Evolutionary conservation across 768 basidiomycete species (phyloP).

Genomic region (Peribolospora kevripleyi): DNA sequence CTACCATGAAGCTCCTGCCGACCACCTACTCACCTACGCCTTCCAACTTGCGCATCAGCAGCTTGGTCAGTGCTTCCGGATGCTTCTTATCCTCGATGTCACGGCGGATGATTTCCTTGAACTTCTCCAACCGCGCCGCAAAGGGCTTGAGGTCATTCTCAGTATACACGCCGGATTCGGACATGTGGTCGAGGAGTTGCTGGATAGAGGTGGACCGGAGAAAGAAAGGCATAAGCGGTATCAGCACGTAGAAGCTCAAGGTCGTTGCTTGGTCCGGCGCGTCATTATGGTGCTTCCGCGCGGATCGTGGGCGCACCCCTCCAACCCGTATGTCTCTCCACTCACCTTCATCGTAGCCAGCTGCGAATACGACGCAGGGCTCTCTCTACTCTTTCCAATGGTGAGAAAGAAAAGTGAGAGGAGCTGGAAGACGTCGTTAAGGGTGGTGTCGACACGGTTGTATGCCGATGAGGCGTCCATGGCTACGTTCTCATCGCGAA

Average conservation of each 20-base stretch:
- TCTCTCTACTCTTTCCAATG: conserved; percentile 83
- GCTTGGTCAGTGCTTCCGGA: conserved; percentile 59
- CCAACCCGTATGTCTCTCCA: no score
- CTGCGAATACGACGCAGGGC: conserved; percentile 85
- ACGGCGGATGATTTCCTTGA: conserved; percentile 62
- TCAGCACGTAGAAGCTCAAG: background rate
- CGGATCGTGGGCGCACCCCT: no score
- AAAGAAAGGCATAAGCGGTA: background rate
- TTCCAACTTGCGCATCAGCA: conserved; percentile 72
- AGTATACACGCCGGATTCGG: conserved; percentile 84
- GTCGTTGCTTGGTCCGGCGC: no score
- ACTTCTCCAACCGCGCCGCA: conserved; percentile 48
- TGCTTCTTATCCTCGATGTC: conserved; percentile 58
- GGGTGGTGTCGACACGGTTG: conserved; percentile 85
- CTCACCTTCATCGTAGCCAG: conserved; percentile 53
- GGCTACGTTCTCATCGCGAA: conserved; percentile 45
- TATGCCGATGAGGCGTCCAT: conserved; percentile 28
- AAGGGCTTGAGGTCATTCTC: conserved; percentile 76
- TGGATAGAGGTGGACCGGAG: conserved; percentile 19
- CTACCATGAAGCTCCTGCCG: background rate
- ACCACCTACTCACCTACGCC: conserved; percentile 47
- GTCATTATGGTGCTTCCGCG: no score
- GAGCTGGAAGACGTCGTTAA: conserved; percentile 76
- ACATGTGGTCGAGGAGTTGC: conserved; percentile 68
- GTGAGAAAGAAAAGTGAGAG: conserved; percentile 94